These are phyloP conservation scores for Cytospora paraplurivora DNA, from an alignment of 2,329 filamentous ascomycete species.

Conservation along the genomic window DNA sequence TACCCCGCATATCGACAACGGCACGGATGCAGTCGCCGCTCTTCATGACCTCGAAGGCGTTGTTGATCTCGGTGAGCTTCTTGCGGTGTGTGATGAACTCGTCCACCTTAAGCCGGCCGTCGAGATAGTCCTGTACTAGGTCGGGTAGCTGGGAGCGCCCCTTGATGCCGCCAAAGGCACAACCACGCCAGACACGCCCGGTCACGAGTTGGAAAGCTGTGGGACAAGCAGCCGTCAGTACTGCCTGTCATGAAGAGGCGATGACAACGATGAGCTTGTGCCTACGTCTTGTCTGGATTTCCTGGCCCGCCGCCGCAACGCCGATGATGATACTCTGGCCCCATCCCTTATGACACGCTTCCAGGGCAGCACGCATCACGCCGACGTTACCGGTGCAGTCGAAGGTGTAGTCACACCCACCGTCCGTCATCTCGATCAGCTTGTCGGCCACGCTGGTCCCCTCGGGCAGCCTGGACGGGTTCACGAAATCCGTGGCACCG, in stretches of 20 bases:
- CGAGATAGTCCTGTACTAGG: slow-evolving; percentile 87
- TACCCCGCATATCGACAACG: slow-evolving; percentile 69
- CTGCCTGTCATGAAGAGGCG: slow-evolving; percentile 3
- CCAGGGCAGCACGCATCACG: slow-evolving; percentile 93
- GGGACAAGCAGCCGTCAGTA: slow-evolving; percentile 13
- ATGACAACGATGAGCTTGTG: slow-evolving; percentile 33
- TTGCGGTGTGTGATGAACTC: slow-evolving; percentile 99
- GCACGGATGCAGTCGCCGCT: slow-evolving; percentile 94
- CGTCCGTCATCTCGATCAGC: slow-evolving; percentile 96
- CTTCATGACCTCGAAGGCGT: slow-evolving; percentile 89
- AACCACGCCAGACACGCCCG: slow-evolving; percentile 96
- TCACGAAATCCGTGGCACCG: slow-evolving; percentile 95
- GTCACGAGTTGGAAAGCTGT: slow-evolving; percentile 97
- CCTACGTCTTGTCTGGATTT: slow-evolving; percentile 91
- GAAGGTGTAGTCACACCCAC: slow-evolving; percentile 98
- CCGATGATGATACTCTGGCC: slow-evolving; percentile 97
- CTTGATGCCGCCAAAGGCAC: slow-evolving; percentile 97
- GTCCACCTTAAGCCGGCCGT: slow-evolving; percentile 91
- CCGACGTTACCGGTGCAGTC: slow-evolving; percentile 97
- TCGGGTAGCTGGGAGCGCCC: slow-evolving; percentile 87
- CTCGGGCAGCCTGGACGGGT: slow-evolving; percentile 73
- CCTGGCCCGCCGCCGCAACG: slow-evolving; percentile 92
- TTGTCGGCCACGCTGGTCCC: slow-evolving; percentile 85
- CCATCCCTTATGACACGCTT: slow-evolving; percentile 99
- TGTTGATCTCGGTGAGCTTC: slow-evolving; percentile 79